Conservation (phyloP, 768 basidiomycete species). For the Polyporus arcularius region DNA sequence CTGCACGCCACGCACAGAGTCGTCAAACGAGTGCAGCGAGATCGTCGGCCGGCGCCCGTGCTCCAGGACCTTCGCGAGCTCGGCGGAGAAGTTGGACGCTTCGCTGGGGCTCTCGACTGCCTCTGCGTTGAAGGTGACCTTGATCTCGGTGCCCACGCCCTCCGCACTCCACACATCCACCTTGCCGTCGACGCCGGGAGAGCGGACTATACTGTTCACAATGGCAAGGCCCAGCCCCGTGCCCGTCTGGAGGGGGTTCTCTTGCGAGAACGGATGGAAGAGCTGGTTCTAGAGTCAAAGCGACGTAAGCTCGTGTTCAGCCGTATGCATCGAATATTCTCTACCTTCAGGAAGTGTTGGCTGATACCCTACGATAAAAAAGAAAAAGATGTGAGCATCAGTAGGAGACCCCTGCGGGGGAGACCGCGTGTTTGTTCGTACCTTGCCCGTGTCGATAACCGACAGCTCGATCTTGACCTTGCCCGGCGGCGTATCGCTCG, state of each 20-base stretch:
- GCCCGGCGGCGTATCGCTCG: conserved; percentile 51
- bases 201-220: conserved; percentile 88
- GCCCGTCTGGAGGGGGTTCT: conserved; percentile 90
- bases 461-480: conserved; percentile 79
- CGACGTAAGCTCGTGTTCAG: not conserved
- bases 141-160: conserved; percentile 88
- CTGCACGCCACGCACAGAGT: conserved; percentile 61
- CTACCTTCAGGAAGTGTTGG: conserved; percentile 85
- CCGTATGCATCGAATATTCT: not conserved
- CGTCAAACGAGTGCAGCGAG: conserved; percentile 73
- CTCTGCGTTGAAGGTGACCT: conserved; percentile 80
- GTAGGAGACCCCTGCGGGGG: not conserved
- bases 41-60: conserved; percentile 47
- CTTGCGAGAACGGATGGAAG: conserved; percentile 97
- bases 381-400: not conserved
- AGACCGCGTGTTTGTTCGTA: conserved; percentile 26
- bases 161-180: conserved; percentile 95
- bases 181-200: conserved; percentile 84
- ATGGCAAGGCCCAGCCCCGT: conserved; percentile 95
- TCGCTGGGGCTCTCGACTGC: conserved; percentile 42
- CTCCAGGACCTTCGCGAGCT: conserved; percentile 29
- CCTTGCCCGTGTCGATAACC: conserved; percentile 90
- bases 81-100: conserved; percentile 18
- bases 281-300: conserved; percentile 68
- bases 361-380: conserved; percentile 69